Conservation (phyloP, 306 rosid genomes). For the Quercus suber region DNA sequence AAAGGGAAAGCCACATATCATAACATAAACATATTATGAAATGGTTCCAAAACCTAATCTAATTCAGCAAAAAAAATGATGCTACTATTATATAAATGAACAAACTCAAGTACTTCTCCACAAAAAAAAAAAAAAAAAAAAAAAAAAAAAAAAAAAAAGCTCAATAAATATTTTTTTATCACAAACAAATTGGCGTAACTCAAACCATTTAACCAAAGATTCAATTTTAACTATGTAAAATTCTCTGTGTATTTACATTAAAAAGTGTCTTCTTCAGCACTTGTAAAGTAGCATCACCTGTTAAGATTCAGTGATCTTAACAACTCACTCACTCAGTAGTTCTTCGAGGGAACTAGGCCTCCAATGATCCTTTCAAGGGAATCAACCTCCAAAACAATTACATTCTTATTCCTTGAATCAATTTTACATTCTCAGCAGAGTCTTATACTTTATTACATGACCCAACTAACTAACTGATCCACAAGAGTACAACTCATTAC, state of each 20-base stretch:
- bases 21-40: background rate
- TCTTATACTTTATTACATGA: no score
- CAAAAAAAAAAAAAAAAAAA: background rate
- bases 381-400: no score
- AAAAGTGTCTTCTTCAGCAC: background rate
- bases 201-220: background rate
- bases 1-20: background rate
- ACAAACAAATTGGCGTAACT: background rate
- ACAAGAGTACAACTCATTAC: no score
- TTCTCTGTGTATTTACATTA: background rate
- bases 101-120: background rate
- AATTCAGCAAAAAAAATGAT: background rate
- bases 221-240: background rate
- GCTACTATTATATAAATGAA: background rate
- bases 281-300: background rate
- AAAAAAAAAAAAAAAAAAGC: background rate
- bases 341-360: no score
- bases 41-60: background rate
- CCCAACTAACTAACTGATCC: no score
- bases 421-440: no score
- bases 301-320: no score
- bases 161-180: no score
- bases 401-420: no score
- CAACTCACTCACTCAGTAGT: no score
- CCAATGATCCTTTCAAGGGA: no score